These are phyloP conservation scores for Plantago ovata DNA, from an alignment of 257 asterid genomes.

Conservation along the genomic window DNA sequence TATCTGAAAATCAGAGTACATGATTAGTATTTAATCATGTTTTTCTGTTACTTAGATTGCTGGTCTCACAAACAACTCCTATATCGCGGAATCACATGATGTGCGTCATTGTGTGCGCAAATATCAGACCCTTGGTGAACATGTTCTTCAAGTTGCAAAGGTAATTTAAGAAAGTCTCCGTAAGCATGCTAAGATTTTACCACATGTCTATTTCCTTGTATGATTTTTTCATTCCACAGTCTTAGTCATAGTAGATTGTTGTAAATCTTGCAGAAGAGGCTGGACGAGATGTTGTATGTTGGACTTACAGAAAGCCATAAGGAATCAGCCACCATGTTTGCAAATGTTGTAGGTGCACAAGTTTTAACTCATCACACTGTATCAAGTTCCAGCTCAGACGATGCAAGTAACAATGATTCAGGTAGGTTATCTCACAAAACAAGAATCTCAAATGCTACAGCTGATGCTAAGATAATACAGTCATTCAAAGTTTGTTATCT, in stretches of 20 bases:
- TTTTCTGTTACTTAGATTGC: slow-evolving; percentile 41
- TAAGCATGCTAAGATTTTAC: slow-evolving; percentile 8
- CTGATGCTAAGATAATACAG: too few relatives aligned
- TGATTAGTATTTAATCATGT: slow-evolving; percentile 9
- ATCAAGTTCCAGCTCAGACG: slow-evolving; percentile 35
- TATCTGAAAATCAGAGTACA: not conserved
- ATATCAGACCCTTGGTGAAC: slow-evolving; percentile 64
- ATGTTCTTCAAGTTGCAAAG: slow-evolving; percentile 94
- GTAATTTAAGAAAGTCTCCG: slow-evolving; percentile 35
- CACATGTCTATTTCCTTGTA: slow-evolving; percentile 3
- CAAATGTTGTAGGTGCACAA: slow-evolving; percentile 89
- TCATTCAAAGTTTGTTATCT: too few relatives aligned
- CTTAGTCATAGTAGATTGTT: slow-evolving; percentile 32
- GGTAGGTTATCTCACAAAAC: slow-evolving; percentile 33
- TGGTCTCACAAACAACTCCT: slow-evolving; percentile 95
- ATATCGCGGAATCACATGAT: slow-evolving; percentile 65
- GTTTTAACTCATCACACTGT: slow-evolving; percentile 64
- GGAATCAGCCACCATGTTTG: slow-evolving; percentile 91
- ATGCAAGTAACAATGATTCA: slow-evolving; percentile 31
- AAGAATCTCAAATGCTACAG: too few relatives aligned
- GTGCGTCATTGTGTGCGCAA: slow-evolving; percentile 83
- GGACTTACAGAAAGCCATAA: slow-evolving; percentile 92
- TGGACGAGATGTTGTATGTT: slow-evolving; percentile 82
- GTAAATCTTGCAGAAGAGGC: slow-evolving; percentile 78
- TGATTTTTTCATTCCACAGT: slow-evolving; percentile 20